These are phyloP conservation scores for Neoboletus subvelutipes DNA, from an alignment of 768 basidiomycete genomes.

Conservation along the genomic window DNA sequence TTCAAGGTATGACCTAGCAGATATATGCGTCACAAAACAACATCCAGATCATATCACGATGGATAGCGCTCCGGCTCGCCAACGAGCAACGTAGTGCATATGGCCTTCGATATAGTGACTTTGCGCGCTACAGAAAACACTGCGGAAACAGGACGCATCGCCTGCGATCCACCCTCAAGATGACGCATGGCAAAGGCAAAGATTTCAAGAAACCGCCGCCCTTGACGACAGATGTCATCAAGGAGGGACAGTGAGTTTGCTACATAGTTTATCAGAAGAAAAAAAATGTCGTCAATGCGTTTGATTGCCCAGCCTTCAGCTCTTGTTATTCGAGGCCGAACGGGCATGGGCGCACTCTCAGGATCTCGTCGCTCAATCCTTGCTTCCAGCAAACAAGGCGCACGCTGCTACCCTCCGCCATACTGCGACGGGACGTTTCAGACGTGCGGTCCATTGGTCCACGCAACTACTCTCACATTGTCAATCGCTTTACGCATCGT, in stretches of 20 bases:
- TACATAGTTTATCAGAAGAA: not conserved
- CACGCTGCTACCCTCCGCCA: constrained; percentile 61
- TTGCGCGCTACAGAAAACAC: constrained; percentile 88
- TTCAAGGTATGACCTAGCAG: constrained; percentile 39
- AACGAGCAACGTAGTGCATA: constrained; percentile 91
- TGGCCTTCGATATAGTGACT: constrained; percentile 89
- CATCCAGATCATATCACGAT: constrained; percentile 3
- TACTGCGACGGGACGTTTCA: constrained; percentile 75
- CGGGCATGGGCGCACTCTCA: constrained; percentile 91
- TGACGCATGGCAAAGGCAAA: constrained; percentile 85
- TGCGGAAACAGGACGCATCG: constrained; percentile 90
- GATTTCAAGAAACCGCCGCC: constrained; percentile 85
- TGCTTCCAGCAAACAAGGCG: constrained; percentile 50
- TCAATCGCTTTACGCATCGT: constrained; percentile 57
- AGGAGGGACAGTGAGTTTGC: constrained; percentile 79
- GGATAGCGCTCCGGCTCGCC: constrained; percentile 74
- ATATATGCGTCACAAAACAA: not conserved
- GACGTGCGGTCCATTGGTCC: constrained; percentile 77
- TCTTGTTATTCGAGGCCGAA: constrained; percentile 87
- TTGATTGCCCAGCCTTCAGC: constrained; percentile 57
- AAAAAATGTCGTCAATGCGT: constrained; percentile 12
- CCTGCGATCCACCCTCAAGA: constrained; percentile 77
- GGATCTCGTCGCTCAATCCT: constrained; percentile 58
- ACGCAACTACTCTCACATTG: constrained; percentile 72
- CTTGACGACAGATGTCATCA: constrained; percentile 64